Base-by-base conservation (phyloP, 2,329 filamentous ascomycete genomes). In the Cadophora sp. region DNA sequence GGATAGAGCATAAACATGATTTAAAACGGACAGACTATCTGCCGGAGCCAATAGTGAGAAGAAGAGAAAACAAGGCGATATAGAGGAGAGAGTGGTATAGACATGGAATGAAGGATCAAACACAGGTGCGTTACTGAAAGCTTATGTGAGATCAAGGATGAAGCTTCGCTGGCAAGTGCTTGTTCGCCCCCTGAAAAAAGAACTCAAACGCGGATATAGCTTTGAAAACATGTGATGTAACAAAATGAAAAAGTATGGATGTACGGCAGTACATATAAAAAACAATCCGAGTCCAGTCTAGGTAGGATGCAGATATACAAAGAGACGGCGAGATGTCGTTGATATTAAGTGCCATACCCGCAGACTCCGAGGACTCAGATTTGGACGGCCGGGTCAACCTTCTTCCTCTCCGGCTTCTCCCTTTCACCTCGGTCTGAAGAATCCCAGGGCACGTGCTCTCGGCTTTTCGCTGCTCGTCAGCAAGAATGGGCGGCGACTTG, bases 381-480 rank as follows among this genome's bases (percentile, higher is more conserved):
- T 30, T 30, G 41, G n/a, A 30, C 50, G 50, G 16, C 36, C 36
- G 36, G 36, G 50, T 33, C 27, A 51, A 51, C 33, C 9, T 20
- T 58, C 20, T 58, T 58, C 55, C 33, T 30, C 27, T 30, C 27
- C 27, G 27, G 27, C 27, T 30, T 30, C 27, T 30, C 27, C 27
- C 27, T 30, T 30, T 30, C 27, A 30, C 33, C 55, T 58, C 50
- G 55, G 55, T 16, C 6, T 30, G 27, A 30, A 20, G 20, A 18
- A 24, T 16, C 27, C 24, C 22, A 22, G 18, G 16, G 6, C 13
- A 30, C 27, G 27, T 30, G 27, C 27, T 30, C 27, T 30, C 27
- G 27, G 27, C 27, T 30, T 30, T 30, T 3, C 27, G 27, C 6
- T 30, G 27, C 55, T 58, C 51, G 69, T 71, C 58, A 71, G 70